Percentiles rank a stretch among this genome's conserved stretches.
phyloP scores from a whole-genome alignment of 169 alveolate species.

The Cryptosporidium baileyi region DNA sequence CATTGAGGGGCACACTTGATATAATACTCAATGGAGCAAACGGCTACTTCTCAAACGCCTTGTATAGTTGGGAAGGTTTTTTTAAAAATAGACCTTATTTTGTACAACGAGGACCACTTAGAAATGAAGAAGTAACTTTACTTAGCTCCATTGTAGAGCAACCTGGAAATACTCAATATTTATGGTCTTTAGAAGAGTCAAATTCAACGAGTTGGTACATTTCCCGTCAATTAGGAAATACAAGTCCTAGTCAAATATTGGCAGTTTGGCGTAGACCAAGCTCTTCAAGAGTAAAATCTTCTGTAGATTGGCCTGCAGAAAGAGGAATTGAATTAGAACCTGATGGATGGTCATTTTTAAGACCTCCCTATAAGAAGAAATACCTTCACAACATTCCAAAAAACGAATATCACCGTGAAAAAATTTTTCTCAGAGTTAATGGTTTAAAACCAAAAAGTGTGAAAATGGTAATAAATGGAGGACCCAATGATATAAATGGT shows the following conservation, averaged over 20 bases:
- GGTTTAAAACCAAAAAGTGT: conserved; percentile 42
- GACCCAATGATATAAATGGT: conserved; percentile 59
- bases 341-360: conserved; percentile 60
- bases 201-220: conserved; percentile 20
- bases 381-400: conserved; percentile 39
- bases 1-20: conserved; percentile 43
- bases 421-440: conserved; percentile 5
- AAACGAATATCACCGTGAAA: conserved; percentile 11
- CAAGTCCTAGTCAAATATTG: conserved; percentile 37
- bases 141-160: conserved; percentile 58
- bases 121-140: conserved; percentile 36
- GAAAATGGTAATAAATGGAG: conserved; percentile 59
- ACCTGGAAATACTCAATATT: conserved; percentile 40
- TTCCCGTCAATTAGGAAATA: conserved; percentile 60
- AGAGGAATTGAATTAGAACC: conserved; percentile 63
- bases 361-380: conserved; percentile 55
- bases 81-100: conserved; percentile 56
- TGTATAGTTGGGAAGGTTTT: conserved; percentile 61
- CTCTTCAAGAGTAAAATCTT: conserved; percentile 22
- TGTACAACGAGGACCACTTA: conserved; percentile 59
- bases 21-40: conserved; percentile 43
- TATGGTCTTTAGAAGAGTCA: conserved; percentile 27
- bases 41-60: conserved; percentile 51
- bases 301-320: conserved; percentile 68
- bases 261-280: conserved; percentile 56